Evolutionary conservation across 257 asterid species (phyloP).

Genomic region (Oldenlandia corymbosa): DNA sequence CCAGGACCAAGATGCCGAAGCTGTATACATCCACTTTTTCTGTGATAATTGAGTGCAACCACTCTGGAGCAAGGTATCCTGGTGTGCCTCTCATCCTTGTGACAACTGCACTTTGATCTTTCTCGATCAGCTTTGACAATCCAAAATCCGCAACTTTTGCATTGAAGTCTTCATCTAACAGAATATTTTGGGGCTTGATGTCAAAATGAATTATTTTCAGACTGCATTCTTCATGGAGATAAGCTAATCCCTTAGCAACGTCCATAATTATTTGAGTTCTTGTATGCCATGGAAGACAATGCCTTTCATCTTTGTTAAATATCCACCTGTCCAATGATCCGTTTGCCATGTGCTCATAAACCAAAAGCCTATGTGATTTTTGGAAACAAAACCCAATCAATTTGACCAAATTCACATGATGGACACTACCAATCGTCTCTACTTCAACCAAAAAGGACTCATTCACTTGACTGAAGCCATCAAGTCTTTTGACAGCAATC

Average conservation of each 20-base stretch:
- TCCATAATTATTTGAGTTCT: slow-evolving; percentile 14
- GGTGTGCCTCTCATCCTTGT: slow-evolving; percentile 24
- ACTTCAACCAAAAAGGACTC: slow-evolving; percentile 25
- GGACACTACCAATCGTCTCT: slow-evolving; percentile 21
- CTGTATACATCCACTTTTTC: slow-evolving; percentile 27
- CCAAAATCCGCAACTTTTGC: slow-evolving; percentile 29
- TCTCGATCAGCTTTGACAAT: slow-evolving; percentile 18
- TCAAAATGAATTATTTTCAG: slow-evolving; percentile 22
- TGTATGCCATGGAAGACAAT: slow-evolving; percentile 10
- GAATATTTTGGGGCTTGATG: slow-evolving; percentile 31
- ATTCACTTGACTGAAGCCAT: slow-evolving; percentile 6
- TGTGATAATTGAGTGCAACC: slow-evolving; percentile 19
- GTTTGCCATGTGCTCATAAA: slow-evolving; percentile 22
- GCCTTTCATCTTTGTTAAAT: neutral
- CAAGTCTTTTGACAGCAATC: slow-evolving; percentile 26
- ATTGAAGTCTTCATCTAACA: slow-evolving; percentile 14
- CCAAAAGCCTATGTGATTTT: slow-evolving; percentile 18
- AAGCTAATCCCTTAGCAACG: slow-evolving; percentile 23
- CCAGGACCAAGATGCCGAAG: slow-evolving; percentile 22
- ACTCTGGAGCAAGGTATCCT: slow-evolving; percentile 27
- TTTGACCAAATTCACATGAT: slow-evolving; percentile 25
- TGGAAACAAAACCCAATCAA: slow-evolving; percentile 25
- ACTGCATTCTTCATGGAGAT: slow-evolving; percentile 31
- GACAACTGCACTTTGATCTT: slow-evolving; percentile 16
- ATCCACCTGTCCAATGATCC: slow-evolving; percentile 31